phyloP scores from a whole-genome alignment of 257 asterid genomes.

The Solanum lignicaule region DNA sequence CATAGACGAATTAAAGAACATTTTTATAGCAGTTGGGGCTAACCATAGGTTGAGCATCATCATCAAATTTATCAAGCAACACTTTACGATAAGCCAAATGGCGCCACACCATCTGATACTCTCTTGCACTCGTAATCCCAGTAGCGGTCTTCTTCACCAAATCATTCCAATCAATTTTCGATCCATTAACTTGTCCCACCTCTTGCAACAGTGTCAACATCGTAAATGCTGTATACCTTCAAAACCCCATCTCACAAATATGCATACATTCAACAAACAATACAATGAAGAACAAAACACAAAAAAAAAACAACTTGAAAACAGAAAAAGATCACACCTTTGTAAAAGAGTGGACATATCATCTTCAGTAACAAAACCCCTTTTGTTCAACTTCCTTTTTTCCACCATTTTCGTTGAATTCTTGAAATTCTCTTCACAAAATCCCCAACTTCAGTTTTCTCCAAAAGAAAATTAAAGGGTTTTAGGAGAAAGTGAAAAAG shows the following conservation, averaged over 20 bases:
- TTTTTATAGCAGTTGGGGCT: neutral
- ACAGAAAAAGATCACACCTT: conserved; percentile 25
- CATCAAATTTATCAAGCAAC: conserved; percentile 35
- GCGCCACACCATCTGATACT: conserved; percentile 82
- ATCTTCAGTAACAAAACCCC: conserved; percentile 46
- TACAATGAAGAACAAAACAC: neutral
- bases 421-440: neutral
- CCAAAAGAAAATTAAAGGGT: neutral
- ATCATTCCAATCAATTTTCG: conserved; percentile 64
- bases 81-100: conserved; percentile 67
- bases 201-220: conserved; percentile 66
- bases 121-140: conserved; percentile 65
- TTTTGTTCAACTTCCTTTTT: conserved; percentile 43
- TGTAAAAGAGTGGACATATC: conserved; percentile 38
- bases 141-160: conserved; percentile 57
- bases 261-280: neutral
- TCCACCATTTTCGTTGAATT: conserved; percentile 29
- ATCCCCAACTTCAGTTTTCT: neutral
- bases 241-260: neutral
- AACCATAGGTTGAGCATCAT: conserved; percentile 42
- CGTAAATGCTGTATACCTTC: conserved; percentile 50
- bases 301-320: neutral
- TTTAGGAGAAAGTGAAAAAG: neutral
- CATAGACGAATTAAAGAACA: neutral
- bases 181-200: conserved; percentile 45